Evolutionary conservation across 371 early-diverging fungal species (phyloP).

Genomic region (Fennellomyces sp.): DNA sequence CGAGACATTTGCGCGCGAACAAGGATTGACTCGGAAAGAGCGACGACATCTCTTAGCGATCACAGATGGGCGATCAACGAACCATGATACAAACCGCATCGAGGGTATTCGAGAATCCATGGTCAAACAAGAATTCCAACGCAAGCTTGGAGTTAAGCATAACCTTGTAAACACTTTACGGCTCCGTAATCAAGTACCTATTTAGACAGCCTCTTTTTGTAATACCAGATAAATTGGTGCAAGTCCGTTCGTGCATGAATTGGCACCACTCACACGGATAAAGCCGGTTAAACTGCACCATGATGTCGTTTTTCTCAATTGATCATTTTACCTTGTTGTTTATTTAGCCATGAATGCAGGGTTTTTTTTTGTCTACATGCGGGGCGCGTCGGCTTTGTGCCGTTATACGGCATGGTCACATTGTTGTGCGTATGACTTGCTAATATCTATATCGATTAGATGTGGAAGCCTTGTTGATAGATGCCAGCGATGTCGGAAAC

Average conservation of each 20-base stretch:
- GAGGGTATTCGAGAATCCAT: slow-evolving; percentile 14
- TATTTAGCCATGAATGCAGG: no score
- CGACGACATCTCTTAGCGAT: slow-evolving; percentile 15
- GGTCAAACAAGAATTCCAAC: slow-evolving; percentile 11
- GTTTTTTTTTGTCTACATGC: no score
- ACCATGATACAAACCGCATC: not conserved
- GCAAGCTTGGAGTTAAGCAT: slow-evolving; percentile 13
- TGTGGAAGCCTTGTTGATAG: no score
- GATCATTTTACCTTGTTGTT: no score
- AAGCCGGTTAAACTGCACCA: no score
- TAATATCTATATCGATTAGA: no score
- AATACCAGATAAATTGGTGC: not conserved
- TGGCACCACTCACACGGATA: not conserved
- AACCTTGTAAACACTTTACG: slow-evolving; percentile 15
- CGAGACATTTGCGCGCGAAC: slow-evolving; percentile 7
- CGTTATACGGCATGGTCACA: no score
- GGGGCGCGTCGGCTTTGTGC: no score
- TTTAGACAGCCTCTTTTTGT: slow-evolving; percentile 5
- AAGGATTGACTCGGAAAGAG: slow-evolving; percentile 18
- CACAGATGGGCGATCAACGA: slow-evolving; percentile 5
- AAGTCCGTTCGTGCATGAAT: not conserved
- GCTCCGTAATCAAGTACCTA: slow-evolving; percentile 20
- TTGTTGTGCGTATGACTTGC: no score
- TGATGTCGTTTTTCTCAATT: no score
- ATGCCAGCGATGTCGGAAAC: no score